Evolutionary conservation across 2,329 filamentous ascomycete species (phyloP).

Genomic region (Westerdykella ornata): DNA sequence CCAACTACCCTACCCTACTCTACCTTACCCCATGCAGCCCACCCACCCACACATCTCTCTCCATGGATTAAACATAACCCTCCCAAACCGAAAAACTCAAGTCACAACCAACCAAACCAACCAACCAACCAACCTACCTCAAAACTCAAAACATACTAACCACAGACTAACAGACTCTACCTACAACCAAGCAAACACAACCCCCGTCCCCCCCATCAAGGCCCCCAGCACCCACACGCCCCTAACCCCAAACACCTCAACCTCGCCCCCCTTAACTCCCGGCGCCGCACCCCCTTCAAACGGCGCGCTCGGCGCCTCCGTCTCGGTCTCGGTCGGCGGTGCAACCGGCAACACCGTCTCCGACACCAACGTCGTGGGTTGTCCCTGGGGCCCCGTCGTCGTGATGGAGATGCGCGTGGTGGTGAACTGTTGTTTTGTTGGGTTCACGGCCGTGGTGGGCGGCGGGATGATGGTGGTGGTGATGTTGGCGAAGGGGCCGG

Average conservation of each 20-base stretch:
- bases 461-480: conserved; percentile 6
- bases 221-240: conserved; percentile 9
- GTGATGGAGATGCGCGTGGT: conserved; percentile 2
- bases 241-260: conserved; percentile 4
- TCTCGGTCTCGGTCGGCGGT: no score
- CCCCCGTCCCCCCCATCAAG: conserved; percentile 17
- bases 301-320: neutral
- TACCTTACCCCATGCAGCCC: no score
- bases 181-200: conserved; percentile 19
- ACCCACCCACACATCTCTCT: no score
- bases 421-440: neutral
- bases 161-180: neutral
- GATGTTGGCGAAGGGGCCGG: conserved; percentile 3
- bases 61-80: neutral
- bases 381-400: conserved; percentile 4
- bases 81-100: neutral
- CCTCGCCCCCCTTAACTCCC: conserved; percentile 2
- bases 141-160: no score
- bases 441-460: no score
- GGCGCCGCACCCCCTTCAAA: conserved; percentile 4
- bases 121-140: no score
- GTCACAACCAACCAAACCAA: no score
- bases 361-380: conserved; percentile 4
- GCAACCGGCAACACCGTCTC: conserved; percentile 4
- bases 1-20: no score